A percentile compares a stretch with the other conserved stretches of the same genome.
phyloP scores from a whole-genome alignment of 495 filamentous ascomycete species.

The Lasiosphaeria miniovina region DNA sequence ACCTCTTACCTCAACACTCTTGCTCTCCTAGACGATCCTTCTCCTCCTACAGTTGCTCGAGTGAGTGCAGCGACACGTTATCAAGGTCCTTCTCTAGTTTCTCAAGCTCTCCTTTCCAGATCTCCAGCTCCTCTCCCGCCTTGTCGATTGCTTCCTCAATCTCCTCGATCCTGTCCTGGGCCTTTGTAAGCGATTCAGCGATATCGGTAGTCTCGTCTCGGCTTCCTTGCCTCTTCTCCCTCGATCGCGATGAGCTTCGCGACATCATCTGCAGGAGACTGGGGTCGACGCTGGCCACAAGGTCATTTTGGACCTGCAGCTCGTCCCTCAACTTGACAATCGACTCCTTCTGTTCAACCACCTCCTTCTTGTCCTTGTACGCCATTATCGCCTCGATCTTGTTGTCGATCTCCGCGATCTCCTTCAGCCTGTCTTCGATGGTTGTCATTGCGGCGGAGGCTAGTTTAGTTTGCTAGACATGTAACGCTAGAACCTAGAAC shows the following conservation, averaged over 20 bases:
- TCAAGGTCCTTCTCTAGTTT: conserved; percentile 9
- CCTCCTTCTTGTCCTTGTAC: not conserved
- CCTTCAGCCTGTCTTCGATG: not conserved
- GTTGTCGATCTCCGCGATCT: not conserved
- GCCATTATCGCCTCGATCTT: not conserved
- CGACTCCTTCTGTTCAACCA: not conserved
- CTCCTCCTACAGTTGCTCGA: conserved; percentile 8
- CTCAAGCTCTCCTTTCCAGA: conserved; percentile 11
- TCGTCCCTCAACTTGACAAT: not conserved
- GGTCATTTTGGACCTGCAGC: not conserved
- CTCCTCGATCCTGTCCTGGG: conserved; percentile 3
- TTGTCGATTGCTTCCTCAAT: conserved; percentile 4
- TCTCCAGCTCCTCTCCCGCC: conserved; percentile 9
- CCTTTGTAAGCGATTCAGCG: conserved; percentile 2
- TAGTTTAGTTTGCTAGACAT: not conserved
- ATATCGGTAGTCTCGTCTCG: not conserved
- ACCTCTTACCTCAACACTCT: not conserved
- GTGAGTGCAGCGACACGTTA: conserved; percentile 5
- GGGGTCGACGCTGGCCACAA: not conserved
- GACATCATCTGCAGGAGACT: conserved; percentile 1
- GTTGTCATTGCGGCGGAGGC: not conserved
- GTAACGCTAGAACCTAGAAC: not conserved
- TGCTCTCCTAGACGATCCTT: conserved; percentile 9
- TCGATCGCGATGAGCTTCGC: not conserved
- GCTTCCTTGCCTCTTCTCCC: not conserved